These are phyloP conservation scores for Boletus smithii DNA, from an alignment of 1,284 basidiomycete species.

Conservation along the genomic window DNA sequence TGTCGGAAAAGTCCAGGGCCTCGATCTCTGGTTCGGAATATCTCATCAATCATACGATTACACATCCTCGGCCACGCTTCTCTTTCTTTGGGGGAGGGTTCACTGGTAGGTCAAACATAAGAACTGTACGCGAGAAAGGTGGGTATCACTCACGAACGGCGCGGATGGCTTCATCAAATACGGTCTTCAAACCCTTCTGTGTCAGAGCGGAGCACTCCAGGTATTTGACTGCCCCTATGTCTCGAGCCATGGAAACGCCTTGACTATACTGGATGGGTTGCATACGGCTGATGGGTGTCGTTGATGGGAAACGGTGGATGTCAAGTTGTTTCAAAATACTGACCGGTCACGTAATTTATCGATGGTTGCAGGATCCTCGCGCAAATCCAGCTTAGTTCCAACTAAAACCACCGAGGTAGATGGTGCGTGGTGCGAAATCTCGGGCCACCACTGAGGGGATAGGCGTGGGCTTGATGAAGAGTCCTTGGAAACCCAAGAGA, in stretches of 20 bases:
- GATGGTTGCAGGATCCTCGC: conserved; percentile 90
- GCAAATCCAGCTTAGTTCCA: conserved; percentile 96
- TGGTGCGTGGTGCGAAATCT: conserved; percentile 96
- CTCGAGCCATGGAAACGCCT: conserved; percentile 87
- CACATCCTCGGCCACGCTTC: conserved; percentile 52
- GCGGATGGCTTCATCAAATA: conserved; percentile 95
- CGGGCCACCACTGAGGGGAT: conserved; percentile 83
- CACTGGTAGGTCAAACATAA: conserved; percentile 44
- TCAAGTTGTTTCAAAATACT: conserved; percentile 20
- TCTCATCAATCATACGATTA: conserved; percentile 59
- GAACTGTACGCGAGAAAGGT: conserved; percentile 9
- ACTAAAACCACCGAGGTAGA: conserved; percentile 93
- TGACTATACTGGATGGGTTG: conserved; percentile 90
- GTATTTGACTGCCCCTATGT: conserved; percentile 95
- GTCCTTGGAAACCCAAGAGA: conserved; percentile 1
- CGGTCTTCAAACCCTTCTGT: conserved; percentile 95
- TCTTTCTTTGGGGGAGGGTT: conserved; percentile 68
- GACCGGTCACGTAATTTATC: conserved; percentile 90
- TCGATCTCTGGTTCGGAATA: conserved; percentile 11
- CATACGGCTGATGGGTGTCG: conserved; percentile 67
- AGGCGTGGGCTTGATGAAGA: conserved; percentile 9
- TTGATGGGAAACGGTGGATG: conserved; percentile 12
- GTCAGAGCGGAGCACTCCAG: conserved; percentile 97
- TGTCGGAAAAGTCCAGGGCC: conserved; percentile 17
- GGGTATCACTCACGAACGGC: conserved; percentile 70